Base-by-base conservation (phyloP, 768 basidiomycete genomes). In the Hydnomerulius pinastri region DNA sequence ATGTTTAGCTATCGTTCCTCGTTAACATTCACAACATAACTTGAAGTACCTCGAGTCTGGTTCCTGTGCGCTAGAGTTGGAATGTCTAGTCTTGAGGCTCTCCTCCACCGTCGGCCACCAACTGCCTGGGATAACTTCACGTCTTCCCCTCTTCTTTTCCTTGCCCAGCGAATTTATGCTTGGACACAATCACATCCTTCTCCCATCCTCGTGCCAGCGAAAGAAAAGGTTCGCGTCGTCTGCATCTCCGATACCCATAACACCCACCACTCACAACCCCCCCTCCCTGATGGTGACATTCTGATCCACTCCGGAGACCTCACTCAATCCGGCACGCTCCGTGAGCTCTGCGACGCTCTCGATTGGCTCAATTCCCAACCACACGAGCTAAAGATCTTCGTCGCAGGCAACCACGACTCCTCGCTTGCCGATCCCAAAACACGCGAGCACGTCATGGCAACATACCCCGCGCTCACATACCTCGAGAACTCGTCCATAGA, bases 341-440 rank as follows among this genome's bases (percentile, higher is more conserved):
- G 53, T 23, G 70, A 76, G 45, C 59, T 74, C 13, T 45, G 56
- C 29, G 49, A 51, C 10, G 62, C 60, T 13, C 62, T 77, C 2
- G 41, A 53, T 7, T 72, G 70, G 72, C 57, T 69, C 7, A 56
- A 33, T 46, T 48, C 42, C 11, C 69, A 68, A 21, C 66, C 74
- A 21, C 71, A 78, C 45, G 64, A 56, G 0, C 47, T 72, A 60
- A 78, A 77, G 44, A 30, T 77, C 17, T 66, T 74, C 51, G 69
- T 77, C 28, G 77, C 70, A 7, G 77, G 77, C 2, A 77, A 78
- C 50, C 77, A 75, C 58, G 75, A 77, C 42, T n/a, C 25, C 2
- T 44, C 50, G 10, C 66, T 76, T 32, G 53, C 55, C 3, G 55
- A 54, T 13, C 43, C 54, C 5, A 54, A 62, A 17, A 56, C 36